Conservation (phyloP, 441 rosid genomes). For the Pelargonium cotyledonis region DNA sequence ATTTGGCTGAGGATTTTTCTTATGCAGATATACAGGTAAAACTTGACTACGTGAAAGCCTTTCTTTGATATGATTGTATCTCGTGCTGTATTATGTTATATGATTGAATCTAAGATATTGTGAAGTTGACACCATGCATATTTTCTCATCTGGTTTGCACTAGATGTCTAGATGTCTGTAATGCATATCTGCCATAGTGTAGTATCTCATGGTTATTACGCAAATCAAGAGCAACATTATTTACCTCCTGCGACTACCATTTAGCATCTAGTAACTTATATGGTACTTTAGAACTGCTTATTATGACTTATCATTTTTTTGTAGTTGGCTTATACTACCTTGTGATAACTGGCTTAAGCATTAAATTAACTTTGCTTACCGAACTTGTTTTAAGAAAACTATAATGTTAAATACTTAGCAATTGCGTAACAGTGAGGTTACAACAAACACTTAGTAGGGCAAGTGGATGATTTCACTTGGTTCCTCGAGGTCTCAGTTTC, state of each 20-base stretch:
- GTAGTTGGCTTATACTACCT: conserved; percentile 3
- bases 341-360: conserved; percentile 2
- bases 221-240: neutral
- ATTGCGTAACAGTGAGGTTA: conserved; percentile 11
- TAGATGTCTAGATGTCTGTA: conserved; percentile 7
- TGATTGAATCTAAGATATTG: neutral
- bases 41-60: conserved; percentile 3
- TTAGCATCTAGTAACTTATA: neutral
- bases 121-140: conserved; percentile 2
- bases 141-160: conserved; percentile 1
- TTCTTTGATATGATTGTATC: neutral
- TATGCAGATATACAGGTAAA: conserved; percentile 71
- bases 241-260: neutral
- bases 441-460: too few species aligned
- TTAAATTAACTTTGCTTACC: neutral
- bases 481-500: too few species aligned
- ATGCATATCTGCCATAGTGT: neutral
- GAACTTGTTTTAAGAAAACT: neutral
- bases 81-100: neutral
- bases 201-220: neutral
- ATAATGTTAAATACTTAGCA: neutral
- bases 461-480: too few species aligned
- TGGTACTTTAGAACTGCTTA: neutral
- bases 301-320: neutral
- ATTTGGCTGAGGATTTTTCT: conserved; percentile 60